These are phyloP conservation scores for Escallonia herrerae DNA, from an alignment of 129 eudicot genomes.

Conservation along the genomic window DNA sequence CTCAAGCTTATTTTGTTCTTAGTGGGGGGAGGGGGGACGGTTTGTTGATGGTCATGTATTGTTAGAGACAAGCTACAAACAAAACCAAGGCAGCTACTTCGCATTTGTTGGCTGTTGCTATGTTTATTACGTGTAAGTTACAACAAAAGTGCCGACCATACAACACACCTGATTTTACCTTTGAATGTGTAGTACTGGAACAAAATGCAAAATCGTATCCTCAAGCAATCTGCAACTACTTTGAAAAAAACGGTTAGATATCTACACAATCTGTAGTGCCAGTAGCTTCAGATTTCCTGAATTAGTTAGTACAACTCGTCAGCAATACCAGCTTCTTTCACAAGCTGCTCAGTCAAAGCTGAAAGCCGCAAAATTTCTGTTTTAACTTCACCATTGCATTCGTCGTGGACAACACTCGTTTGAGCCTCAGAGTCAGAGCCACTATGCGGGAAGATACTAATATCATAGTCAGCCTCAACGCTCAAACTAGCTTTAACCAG, in stretches of 20 bases:
- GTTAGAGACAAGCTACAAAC: no score
- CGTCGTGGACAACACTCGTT: constrained; percentile 4
- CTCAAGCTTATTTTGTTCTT: no score
- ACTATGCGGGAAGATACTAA: constrained; percentile 1
- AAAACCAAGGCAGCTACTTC: no score
- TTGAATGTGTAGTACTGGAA: not conserved
- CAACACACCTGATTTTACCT: not conserved
- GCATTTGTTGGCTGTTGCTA: no score
- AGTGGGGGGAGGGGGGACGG: no score
- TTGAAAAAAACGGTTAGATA: constrained; percentile 6
- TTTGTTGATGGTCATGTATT: no score
- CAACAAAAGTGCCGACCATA: not conserved
- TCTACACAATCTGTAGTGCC: constrained; percentile 14
- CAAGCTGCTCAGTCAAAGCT: constrained; percentile 53
- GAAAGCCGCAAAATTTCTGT: constrained; percentile 61
- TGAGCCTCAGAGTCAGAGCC: not conserved
- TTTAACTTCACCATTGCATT: constrained; percentile 34
- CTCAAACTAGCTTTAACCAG: constrained; percentile 42
- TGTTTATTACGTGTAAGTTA: no score
- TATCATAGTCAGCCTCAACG: constrained; percentile 42
- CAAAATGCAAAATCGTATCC: not conserved
- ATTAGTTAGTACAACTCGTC: constrained; percentile 11
- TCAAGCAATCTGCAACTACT: no score
- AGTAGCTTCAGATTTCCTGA: constrained; percentile 7
- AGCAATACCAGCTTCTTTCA: constrained; percentile 59